phyloP scores from a whole-genome alignment of 306 rosid genomes.

The Vachellia collinsii region DNA sequence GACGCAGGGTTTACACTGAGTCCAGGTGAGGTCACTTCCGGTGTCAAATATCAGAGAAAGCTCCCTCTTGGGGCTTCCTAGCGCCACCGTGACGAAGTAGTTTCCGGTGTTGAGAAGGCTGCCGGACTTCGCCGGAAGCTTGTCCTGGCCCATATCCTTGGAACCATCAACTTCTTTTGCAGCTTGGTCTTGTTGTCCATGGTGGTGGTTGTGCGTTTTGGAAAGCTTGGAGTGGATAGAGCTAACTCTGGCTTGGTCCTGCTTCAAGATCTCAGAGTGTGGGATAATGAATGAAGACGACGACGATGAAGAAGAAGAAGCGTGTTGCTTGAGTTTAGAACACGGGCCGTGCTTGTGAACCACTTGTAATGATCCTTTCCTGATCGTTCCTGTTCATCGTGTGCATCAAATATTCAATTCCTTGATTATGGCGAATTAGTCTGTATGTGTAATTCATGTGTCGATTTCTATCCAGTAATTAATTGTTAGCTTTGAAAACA shows the following conservation, averaged over 20 bases:
- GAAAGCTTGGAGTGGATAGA: conserved; percentile 44
- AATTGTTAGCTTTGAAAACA: neutral
- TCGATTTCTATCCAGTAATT: neutral
- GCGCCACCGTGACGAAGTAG: conserved; percentile 63
- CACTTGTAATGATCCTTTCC: conserved; percentile 50
- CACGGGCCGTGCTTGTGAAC: conserved; percentile 68
- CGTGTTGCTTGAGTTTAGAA: conserved; percentile 34
- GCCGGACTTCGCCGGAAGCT: conserved; percentile 64
- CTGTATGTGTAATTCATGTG: neutral
- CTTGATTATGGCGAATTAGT: too few species aligned
- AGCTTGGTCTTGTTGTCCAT: too few species aligned
- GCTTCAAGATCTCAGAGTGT: conserved; percentile 43
- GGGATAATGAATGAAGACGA: neutral
- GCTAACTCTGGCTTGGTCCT: conserved; percentile 50
- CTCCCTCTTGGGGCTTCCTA: conserved; percentile 61
- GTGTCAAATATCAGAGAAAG: conserved; percentile 71
- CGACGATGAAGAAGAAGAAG: neutral
- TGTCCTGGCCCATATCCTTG: conserved; percentile 16
- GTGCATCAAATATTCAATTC: neutral
- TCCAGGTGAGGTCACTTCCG: conserved; percentile 81
- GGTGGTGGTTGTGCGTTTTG: too few species aligned
- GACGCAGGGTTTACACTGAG: conserved; percentile 74
- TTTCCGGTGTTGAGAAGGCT: conserved; percentile 52
- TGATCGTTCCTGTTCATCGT: conserved; percentile 36
- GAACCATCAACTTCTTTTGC: neutral